phyloP scores from a whole-genome alignment of 1,284 basidiomycete species.

The Leccinum fallax region DNA sequence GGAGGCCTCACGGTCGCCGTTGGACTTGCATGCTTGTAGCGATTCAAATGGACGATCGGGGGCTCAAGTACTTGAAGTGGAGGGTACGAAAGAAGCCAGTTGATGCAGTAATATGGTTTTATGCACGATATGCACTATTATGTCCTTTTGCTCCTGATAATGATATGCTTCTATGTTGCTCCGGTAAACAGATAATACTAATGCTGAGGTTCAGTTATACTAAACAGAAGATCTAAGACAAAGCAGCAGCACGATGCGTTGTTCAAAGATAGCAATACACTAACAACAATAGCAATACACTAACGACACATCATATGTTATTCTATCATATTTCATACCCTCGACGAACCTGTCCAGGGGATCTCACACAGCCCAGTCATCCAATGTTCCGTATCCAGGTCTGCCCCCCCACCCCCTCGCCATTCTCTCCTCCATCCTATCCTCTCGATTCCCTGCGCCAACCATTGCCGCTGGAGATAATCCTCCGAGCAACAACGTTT shows the following conservation, averaged over 20 bases:
- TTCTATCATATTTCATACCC: neutral
- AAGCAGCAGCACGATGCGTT: neutral
- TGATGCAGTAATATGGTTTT: neutral
- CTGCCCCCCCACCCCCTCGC: conserved; percentile 48
- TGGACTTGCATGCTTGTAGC: conserved; percentile 37
- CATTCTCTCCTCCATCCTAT: conserved; percentile 52
- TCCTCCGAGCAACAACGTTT: conserved; percentile 45
- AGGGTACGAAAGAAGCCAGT: conserved; percentile 1
- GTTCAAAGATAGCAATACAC: conserved; percentile 2
- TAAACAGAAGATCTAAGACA: neutral
- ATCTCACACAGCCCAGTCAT: conserved; percentile 58
- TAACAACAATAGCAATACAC: conserved; percentile 7
- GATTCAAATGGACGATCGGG: conserved; percentile 19
- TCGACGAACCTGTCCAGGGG: neutral
- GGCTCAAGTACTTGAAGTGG: neutral
- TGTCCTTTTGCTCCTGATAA: conserved; percentile 15
- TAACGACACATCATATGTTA: conserved; percentile 22
- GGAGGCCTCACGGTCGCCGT: conserved; percentile 34
- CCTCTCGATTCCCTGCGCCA: conserved; percentile 41
- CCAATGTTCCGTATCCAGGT: conserved; percentile 49
- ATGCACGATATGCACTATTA: conserved; percentile 18
- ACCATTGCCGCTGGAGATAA: conserved; percentile 27
- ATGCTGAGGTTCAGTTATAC: neutral
- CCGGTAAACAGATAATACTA: neutral
- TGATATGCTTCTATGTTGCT: conserved; percentile 20